A percentile compares a stretch with the other conserved stretches of the same genome.
Evolutionary conservation across 2,329 filamentous ascomycete species (phyloP).

Genomic region (Endoconidiophora polonica): DNA sequence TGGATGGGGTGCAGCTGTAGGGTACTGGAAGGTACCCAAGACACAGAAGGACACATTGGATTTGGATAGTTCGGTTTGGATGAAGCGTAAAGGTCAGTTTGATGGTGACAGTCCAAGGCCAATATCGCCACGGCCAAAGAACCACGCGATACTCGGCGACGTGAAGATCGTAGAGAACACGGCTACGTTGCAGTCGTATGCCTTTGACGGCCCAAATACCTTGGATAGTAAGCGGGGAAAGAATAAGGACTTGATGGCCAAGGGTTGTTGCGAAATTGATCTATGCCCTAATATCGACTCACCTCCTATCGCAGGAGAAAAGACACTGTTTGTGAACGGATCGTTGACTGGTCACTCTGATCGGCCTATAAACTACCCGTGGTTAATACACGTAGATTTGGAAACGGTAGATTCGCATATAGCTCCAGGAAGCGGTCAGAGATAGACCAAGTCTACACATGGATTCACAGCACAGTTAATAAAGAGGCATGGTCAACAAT

Average conservation of each 20-base stretch:
- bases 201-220: slow-evolving; percentile 28
- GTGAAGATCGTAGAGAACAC: neutral
- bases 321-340: slow-evolving; percentile 41
- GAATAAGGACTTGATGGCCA: slow-evolving; percentile 16
- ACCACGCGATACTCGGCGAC: neutral
- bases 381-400: slow-evolving; percentile 35
- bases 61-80: neutral
- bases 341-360: slow-evolving; percentile 31
- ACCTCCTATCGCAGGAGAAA: slow-evolving; percentile 20
- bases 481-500: too few species aligned
- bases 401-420: neutral
- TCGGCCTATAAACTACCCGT: slow-evolving; percentile 30
- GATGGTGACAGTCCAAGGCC: neutral
- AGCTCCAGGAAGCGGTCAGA: neutral
- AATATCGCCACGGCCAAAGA: neutral
- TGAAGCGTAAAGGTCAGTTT: slow-evolving; percentile 15
- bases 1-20: slow-evolving; percentile 20
- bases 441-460: neutral
- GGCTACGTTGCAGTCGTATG: slow-evolving; percentile 29
- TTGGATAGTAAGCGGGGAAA: slow-evolving; percentile 21
- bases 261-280: slow-evolving; percentile 21
- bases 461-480: slow-evolving; percentile 15
- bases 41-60: neutral
- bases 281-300: slow-evolving; percentile 16
- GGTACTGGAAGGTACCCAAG: neutral